Conservation (phyloP, 2,329 filamentous ascomycete species). For the Xylaria sp. region DNA sequence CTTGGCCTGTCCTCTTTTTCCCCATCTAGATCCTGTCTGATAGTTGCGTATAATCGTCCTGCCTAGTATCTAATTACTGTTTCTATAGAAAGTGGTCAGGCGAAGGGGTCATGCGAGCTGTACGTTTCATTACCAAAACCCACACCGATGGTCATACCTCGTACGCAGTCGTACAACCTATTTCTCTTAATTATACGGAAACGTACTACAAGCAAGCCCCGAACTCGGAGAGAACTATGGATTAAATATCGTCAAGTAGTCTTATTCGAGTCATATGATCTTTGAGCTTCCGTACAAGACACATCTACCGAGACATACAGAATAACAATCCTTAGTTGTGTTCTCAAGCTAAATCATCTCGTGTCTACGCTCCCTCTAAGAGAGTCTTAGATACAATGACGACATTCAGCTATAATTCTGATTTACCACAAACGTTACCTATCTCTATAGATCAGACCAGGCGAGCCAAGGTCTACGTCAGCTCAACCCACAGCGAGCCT, state of each 20-base stretch:
- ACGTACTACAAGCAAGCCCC: background rate
- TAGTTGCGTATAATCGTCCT: background rate
- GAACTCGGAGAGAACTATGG: background rate
- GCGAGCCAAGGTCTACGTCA: background rate
- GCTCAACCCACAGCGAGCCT: background rate
- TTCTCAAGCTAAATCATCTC: background rate
- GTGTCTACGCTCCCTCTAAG: background rate
- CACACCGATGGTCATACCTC: background rate
- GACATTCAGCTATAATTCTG: background rate
- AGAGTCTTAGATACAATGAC: slow-evolving; percentile 2
- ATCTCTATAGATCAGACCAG: background rate
- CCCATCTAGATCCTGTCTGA: background rate
- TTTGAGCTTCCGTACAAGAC: background rate
- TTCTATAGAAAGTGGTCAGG: background rate
- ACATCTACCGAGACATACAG: background rate
- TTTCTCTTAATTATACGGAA: background rate
- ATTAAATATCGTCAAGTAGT: slow-evolving; percentile 20
- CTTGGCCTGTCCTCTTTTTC: background rate
- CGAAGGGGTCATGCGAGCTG: slow-evolving; percentile 13
- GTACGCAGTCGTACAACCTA: background rate
- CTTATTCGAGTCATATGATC: slow-evolving; percentile 6
- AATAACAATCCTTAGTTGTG: background rate
- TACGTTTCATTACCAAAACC: slow-evolving; percentile 14
- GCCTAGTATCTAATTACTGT: background rate
- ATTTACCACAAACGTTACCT: slow-evolving; percentile 4